These are phyloP conservation scores for Ballota nigra DNA, from an alignment of 257 asterid genomes.

Conservation along the genomic window DNA sequence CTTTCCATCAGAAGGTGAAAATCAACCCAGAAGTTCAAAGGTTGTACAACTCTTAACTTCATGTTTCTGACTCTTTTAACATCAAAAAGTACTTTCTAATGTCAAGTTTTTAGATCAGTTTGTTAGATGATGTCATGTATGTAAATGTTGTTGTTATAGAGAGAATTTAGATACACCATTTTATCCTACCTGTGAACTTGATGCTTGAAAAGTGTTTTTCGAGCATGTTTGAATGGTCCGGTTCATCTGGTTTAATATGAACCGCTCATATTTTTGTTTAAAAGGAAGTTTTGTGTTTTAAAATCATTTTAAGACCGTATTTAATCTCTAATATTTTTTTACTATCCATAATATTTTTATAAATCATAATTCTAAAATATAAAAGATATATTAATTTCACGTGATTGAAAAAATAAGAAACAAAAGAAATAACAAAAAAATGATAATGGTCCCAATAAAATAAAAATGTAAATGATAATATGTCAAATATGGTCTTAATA, in stretches of 20 bases:
- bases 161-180: neutral
- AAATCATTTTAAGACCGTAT: too few species aligned
- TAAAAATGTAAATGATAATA: too few species aligned
- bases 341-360: too few species aligned
- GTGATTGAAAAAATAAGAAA: too few species aligned
- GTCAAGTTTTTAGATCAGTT: neutral
- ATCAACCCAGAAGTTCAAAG: neutral
- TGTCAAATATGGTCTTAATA: too few species aligned
- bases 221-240: neutral
- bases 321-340: too few species aligned
- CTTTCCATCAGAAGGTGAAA: constrained; percentile 55
- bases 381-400: too few species aligned
- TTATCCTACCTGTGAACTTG: too few species aligned
- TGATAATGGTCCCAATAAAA: too few species aligned
- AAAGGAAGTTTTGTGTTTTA: too few species aligned
- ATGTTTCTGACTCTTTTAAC: neutral
- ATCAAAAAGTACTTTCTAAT: neutral
- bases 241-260: neutral
- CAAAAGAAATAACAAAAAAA: too few species aligned
- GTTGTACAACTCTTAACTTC: neutral
- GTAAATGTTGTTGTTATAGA: neutral
- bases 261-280: neutral
- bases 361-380: too few species aligned
- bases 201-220: neutral
- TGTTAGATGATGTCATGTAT: neutral